These are phyloP conservation scores for Suillus weaverae DNA, from an alignment of 768 basidiomycete species.

Conservation along the genomic window DNA sequence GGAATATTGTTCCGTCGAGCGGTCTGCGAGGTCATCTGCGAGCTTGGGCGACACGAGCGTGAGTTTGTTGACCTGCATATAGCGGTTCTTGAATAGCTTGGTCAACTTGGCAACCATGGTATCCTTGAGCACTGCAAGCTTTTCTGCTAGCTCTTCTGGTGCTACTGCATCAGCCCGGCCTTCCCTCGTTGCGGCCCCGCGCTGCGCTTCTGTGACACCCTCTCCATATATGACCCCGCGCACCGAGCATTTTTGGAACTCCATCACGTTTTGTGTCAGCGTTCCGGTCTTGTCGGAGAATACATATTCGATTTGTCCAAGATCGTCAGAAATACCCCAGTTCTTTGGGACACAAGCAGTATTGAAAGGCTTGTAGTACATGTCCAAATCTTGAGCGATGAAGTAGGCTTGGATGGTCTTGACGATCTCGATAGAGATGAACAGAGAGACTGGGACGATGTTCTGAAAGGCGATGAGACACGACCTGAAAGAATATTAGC, in stretches of 20 bases:
- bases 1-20: constrained; percentile 54
- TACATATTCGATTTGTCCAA: constrained; percentile 97
- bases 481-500: constrained; percentile 51
- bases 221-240: constrained; percentile 86
- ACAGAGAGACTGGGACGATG: constrained; percentile 92
- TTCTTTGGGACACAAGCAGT: constrained; percentile 93
- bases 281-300: constrained; percentile 96
- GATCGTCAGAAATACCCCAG: constrained; percentile 98
- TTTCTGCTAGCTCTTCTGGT: constrained; percentile 68
- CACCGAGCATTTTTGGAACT: constrained; percentile 95
- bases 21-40: constrained; percentile 73
- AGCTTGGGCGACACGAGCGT: constrained; percentile 88
- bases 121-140: constrained; percentile 64
- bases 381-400: constrained; percentile 93
- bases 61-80: constrained; percentile 74
- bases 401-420: constrained; percentile 98
- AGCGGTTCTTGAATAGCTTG: constrained; percentile 86
- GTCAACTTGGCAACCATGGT: constrained; percentile 77
- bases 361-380: constrained; percentile 90
- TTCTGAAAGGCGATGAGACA: constrained; percentile 97
- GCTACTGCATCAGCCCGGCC: constrained; percentile 66
- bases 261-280: constrained; percentile 98
- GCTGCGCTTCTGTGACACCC: constrained; percentile 92
- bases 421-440: constrained; percentile 97
- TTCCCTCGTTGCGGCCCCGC: constrained; percentile 84